phyloP scores from a whole-genome alignment of 371 early-diverging fungal species.

The Mucor indicus region DNA sequence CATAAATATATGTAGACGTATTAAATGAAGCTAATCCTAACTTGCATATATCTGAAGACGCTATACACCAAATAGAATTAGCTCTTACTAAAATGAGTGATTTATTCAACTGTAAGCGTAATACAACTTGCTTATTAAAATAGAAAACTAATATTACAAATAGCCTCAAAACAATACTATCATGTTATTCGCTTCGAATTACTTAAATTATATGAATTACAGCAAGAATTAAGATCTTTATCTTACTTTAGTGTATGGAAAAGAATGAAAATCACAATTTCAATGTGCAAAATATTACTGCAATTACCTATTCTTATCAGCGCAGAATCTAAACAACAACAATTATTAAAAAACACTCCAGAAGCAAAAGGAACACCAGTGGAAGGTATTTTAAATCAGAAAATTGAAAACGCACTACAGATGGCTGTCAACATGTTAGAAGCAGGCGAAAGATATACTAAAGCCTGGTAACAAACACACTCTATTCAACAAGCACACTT shows the following conservation, averaged over 20 bases:
- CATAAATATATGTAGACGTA: slow-evolving; percentile 27
- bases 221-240: slow-evolving; percentile 54
- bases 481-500: background rate
- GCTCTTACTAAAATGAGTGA: slow-evolving; percentile 58
- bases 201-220: slow-evolving; percentile 57
- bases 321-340: slow-evolving; percentile 25
- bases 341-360: slow-evolving; percentile 20
- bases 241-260: slow-evolving; percentile 60
- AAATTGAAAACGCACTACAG: slow-evolving; percentile 51
- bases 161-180: slow-evolving; percentile 62
- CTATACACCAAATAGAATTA: slow-evolving; percentile 56
- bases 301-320: slow-evolving; percentile 61
- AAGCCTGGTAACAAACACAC: slow-evolving; percentile 19
- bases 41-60: slow-evolving; percentile 61
- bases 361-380: slow-evolving; percentile 14
- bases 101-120: slow-evolving; percentile 48
- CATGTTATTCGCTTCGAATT: slow-evolving; percentile 60
- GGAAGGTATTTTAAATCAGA: slow-evolving; percentile 41
- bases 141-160: background rate
- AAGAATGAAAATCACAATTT: slow-evolving; percentile 55
- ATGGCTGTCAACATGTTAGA: slow-evolving; percentile 55
- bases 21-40: slow-evolving; percentile 51
- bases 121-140: background rate
- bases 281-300: slow-evolving; percentile 53
- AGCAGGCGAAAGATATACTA: slow-evolving; percentile 50